Evolutionary conservation across 2,329 filamentous ascomycete species (phyloP).

Genomic region (Podosphaera aphanis): DNA sequence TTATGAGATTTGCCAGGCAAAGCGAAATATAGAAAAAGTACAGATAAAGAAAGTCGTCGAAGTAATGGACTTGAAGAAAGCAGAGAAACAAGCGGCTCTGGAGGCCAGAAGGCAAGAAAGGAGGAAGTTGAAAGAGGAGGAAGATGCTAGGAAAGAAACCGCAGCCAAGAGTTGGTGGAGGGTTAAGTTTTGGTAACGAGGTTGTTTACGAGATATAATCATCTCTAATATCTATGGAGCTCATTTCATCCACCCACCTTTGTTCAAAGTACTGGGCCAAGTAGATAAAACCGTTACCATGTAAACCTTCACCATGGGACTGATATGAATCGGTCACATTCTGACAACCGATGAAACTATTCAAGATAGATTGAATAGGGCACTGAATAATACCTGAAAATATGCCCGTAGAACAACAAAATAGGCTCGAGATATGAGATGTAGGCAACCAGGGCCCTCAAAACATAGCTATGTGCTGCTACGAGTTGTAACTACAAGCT

Average conservation of each 20-base stretch:
- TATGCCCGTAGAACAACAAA: too few species aligned
- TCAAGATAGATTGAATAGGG: too few species aligned
- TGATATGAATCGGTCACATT: too few species aligned
- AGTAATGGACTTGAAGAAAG: slow-evolving; percentile 50
- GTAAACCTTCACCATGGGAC: background rate
- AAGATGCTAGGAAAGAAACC: slow-evolving; percentile 16
- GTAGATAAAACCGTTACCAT: background rate
- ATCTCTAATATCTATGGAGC: background rate
- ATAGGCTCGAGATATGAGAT: too few species aligned
- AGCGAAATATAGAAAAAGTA: slow-evolving; percentile 48
- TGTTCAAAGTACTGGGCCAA: background rate
- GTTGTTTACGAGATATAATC: background rate
- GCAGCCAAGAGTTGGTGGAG: slow-evolving; percentile 6
- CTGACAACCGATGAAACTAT: too few species aligned
- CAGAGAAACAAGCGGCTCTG: slow-evolving; percentile 30
- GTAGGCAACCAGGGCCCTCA: too few species aligned
- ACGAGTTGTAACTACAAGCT: too few species aligned
- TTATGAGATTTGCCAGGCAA: slow-evolving; percentile 68
- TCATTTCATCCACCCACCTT: background rate
- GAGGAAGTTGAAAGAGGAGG: slow-evolving; percentile 21
- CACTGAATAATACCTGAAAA: too few species aligned
- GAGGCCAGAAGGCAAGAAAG: slow-evolving; percentile 20
- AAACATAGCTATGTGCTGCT: too few species aligned
- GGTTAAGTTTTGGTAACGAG: slow-evolving; percentile 15
- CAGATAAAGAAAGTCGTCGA: slow-evolving; percentile 74